A percentile compares a stretch with the other conserved stretches of the same genome.
Conservation (phyloP, 306 rosid species). For the Vigna mungo region DNA sequence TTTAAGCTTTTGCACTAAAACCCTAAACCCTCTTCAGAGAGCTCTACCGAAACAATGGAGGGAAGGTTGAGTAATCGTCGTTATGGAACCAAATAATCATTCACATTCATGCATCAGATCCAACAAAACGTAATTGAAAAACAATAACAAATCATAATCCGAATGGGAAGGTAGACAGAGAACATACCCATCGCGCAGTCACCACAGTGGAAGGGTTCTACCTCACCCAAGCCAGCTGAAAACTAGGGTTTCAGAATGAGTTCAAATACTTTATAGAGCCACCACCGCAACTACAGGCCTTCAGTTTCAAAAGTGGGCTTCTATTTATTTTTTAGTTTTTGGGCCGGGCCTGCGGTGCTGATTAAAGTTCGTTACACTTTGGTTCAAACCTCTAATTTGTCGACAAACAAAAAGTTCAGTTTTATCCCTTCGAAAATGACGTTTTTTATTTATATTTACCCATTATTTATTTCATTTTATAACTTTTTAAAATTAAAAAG, state of each 20-base stretch:
- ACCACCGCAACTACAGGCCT: not conserved
- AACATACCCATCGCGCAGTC: slow-evolving; percentile 41
- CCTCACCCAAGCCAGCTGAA: not conserved
- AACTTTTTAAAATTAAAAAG: too few species aligned
- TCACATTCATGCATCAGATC: not conserved
- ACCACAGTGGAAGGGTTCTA: slow-evolving; percentile 25
- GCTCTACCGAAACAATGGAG: slow-evolving; percentile 46
- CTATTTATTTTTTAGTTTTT: not conserved
- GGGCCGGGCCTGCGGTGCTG: not conserved
- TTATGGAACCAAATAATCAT: slow-evolving; percentile 15
- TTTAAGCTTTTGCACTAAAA: not conserved
- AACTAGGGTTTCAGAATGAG: slow-evolving; percentile 29
- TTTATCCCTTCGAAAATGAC: too few species aligned
- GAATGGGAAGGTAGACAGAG: not conserved
- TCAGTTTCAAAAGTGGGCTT: not conserved
- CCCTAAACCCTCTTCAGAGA: not conserved
- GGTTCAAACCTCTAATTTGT: not conserved
- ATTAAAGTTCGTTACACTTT: not conserved
- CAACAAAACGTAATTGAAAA: not conserved
- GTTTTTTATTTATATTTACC: too few species aligned
- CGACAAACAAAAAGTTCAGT: not conserved
- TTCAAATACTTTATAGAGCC: not conserved
- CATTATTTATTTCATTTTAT: too few species aligned
- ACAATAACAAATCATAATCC: not conserved
- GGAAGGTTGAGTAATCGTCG: slow-evolving; percentile 50